These are phyloP conservation scores for Xerocomus minutiporus DNA, from an alignment of 1,284 basidiomycete species.

Conservation along the genomic window DNA sequence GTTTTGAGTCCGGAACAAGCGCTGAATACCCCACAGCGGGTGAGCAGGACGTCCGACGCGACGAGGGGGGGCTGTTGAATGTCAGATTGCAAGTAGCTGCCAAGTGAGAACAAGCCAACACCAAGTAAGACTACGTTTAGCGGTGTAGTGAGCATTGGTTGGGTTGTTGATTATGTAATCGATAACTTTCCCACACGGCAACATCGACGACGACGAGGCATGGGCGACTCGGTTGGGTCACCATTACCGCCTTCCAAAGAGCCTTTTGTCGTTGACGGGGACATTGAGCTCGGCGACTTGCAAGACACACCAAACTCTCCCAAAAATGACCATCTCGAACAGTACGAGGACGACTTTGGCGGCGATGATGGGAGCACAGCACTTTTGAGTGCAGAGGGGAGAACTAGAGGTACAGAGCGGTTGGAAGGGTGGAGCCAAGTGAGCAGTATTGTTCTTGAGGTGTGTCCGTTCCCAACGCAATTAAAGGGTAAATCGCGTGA, in stretches of 20 bases:
- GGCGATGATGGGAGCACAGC: constrained; percentile 33
- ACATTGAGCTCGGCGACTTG: constrained; percentile 38
- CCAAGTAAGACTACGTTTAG: constrained; percentile 23
- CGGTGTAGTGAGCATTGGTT: constrained; percentile 30
- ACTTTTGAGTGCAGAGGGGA: constrained; percentile 30
- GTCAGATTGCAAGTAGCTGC: constrained; percentile 17
- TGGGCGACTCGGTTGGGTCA: constrained; percentile 11
- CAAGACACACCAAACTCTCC: constrained; percentile 29
- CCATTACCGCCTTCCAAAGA: not conserved
- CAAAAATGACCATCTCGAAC: not conserved
- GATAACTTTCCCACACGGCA: constrained; percentile 26
- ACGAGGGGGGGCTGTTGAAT: constrained; percentile 7
- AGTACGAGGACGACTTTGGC: constrained; percentile 21
- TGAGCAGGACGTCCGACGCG: constrained; percentile 19
- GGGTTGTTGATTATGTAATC: constrained; percentile 30
- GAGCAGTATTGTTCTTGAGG: constrained; percentile 61
- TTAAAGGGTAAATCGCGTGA: constrained; percentile 2
- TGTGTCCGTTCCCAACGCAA: constrained; percentile 29
- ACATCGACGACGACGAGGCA: constrained; percentile 7
- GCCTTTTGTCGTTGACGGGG: constrained; percentile 5
- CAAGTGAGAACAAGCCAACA: constrained; percentile 23
- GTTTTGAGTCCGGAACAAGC: constrained; percentile 10
- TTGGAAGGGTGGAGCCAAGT: constrained; percentile 46
- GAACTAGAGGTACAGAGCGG: constrained; percentile 28
- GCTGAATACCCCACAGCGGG: constrained; percentile 5